Conservation (phyloP, 1,139 yeast species). For the Pichia sp. region DNA sequence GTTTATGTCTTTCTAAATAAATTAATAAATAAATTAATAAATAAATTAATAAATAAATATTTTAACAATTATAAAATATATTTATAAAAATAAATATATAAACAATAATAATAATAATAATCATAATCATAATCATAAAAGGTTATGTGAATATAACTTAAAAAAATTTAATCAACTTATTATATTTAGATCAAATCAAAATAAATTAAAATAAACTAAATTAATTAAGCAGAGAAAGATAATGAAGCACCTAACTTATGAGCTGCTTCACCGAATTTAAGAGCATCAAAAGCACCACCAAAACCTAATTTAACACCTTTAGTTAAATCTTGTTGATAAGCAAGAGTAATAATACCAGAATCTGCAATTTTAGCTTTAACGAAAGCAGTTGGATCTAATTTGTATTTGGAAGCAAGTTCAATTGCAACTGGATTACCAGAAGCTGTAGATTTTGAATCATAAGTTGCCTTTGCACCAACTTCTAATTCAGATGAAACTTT, state of each 20-base stretch:
- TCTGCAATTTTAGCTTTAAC: constrained; percentile 97
- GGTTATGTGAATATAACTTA: too few relatives aligned
- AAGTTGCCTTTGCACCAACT: constrained; percentile 97
- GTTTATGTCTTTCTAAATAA: too few relatives aligned
- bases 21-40: constrained; percentile 19
- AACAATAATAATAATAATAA: too few relatives aligned
- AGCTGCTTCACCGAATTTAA: constrained; percentile 93
- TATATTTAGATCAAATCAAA: too few relatives aligned
- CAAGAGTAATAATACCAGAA: constrained; percentile 89
- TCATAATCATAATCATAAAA: too few relatives aligned
- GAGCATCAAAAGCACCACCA: constrained; percentile 96
- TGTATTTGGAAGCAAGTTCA: constrained; percentile 95
- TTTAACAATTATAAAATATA: not conserved
- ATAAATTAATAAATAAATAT: not conserved
- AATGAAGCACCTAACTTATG: constrained; percentile 97
- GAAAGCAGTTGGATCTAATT: constrained; percentile 78
- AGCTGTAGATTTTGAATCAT: constrained; percentile 79
- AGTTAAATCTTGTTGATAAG: constrained; percentile 93
- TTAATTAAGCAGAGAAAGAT: constrained; percentile 45
- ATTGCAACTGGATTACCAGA: constrained; percentile 59
- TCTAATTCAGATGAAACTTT: constrained; percentile 84
- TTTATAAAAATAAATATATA: not conserved
- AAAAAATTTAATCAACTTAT: too few relatives aligned
- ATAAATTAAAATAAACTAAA: too few relatives aligned
- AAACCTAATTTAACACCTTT: constrained; percentile 97